phyloP scores from a whole-genome alignment of 257 asterid species.

The Pogostemon cablin region DNA sequence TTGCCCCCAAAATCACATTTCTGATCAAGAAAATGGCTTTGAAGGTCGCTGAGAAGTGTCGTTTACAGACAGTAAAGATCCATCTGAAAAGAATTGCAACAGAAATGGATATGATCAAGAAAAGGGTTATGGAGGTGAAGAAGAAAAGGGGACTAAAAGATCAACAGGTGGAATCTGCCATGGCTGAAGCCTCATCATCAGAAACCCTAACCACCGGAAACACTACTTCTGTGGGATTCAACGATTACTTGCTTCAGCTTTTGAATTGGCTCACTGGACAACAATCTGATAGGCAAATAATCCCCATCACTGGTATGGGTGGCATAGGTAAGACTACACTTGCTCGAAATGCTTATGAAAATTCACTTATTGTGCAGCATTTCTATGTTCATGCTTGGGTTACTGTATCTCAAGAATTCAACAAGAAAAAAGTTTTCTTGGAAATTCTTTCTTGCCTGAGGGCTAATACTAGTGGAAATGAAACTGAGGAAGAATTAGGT shows the following conservation, averaged over 20 bases:
- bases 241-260: background rate
- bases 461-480: background rate
- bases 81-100: background rate
- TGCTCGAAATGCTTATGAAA: background rate
- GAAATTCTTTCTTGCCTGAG: background rate
- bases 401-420: constrained; percentile 7
- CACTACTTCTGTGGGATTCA: background rate
- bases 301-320: constrained; percentile 1
- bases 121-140: background rate
- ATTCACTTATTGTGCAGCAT: background rate
- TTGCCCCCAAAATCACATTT: background rate
- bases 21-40: background rate
- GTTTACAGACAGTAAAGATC: background rate
- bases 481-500: background rate
- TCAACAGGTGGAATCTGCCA: background rate
- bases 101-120: background rate
- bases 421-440: background rate
- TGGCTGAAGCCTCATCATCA: background rate
- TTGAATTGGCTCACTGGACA: background rate
- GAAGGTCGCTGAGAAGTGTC: background rate
- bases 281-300: background rate
- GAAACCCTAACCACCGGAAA: background rate
- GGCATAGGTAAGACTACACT: constrained; percentile 23
- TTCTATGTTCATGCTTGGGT: constrained; percentile 13
- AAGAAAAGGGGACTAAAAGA: background rate